phyloP scores from a whole-genome alignment of 805 yeast genomes.

The Pichia occidentalis region DNA sequence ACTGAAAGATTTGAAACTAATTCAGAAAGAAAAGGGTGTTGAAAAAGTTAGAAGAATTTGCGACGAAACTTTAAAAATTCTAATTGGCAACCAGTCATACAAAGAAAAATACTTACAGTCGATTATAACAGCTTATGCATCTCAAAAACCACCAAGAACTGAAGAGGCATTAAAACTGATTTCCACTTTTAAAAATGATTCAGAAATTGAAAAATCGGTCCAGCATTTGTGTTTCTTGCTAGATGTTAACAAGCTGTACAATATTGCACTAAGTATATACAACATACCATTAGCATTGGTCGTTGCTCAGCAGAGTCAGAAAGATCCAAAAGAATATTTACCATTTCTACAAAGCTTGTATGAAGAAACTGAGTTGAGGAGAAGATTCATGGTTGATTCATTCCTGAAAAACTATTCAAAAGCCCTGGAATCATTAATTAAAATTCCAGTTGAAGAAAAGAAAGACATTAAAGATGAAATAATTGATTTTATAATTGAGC shows the following conservation, averaged over 20 bases:
- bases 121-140: constrained; percentile 84
- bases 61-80: constrained; percentile 54
- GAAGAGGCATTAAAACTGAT: constrained; percentile 66
- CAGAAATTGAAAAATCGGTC: constrained; percentile 52
- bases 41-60: constrained; percentile 71
- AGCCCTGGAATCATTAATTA: constrained; percentile 62
- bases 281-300: constrained; percentile 72
- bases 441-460: constrained; percentile 34
- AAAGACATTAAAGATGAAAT: constrained; percentile 47
- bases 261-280: constrained; percentile 73
- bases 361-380: constrained; percentile 57
- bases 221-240: constrained; percentile 85
- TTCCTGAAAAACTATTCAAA: constrained; percentile 58
- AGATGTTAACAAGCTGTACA: constrained; percentile 79
- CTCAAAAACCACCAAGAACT: constrained; percentile 82
- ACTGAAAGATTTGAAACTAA: constrained; percentile 4
- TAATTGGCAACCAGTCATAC: constrained; percentile 42
- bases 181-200: constrained; percentile 41
- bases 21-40: constrained; percentile 17
- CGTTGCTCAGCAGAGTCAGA: constrained; percentile 94
- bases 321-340: constrained; percentile 94
- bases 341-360: constrained; percentile 84
- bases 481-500: constrained; percentile 59
- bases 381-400: constrained; percentile 73
- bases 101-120: constrained; percentile 61